Percentiles rank a stretch among this genome's conserved stretches.
These are phyloP conservation scores for Bremia lactucae DNA, from an alignment of 352 stramenopile genomes.

Conservation along the genomic window DNA sequence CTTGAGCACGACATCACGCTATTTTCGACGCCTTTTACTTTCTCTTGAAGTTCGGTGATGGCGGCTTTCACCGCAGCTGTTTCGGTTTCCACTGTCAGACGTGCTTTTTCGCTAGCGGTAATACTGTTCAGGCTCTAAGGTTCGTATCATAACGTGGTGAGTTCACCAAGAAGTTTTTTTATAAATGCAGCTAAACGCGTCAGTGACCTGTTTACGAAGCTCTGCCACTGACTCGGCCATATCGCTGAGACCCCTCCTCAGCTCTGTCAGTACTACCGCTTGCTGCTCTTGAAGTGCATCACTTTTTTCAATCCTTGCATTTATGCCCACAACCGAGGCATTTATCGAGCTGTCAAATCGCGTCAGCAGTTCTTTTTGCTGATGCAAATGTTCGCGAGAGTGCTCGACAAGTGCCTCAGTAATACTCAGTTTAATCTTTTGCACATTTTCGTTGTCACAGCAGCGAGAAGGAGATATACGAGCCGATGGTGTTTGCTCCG, in stretches of 20 bases:
- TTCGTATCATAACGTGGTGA: constrained; percentile 2
- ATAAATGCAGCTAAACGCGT: background rate
- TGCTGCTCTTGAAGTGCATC: constrained; percentile 7
- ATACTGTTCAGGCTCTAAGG: constrained; percentile 11
- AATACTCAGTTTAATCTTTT: constrained; percentile 7
- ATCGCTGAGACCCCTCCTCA: constrained; percentile 8
- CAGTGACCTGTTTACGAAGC: constrained; percentile 23
- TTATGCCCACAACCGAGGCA: constrained; percentile 14
- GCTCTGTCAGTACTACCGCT: constrained; percentile 1
- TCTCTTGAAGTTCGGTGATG: constrained; percentile 12
- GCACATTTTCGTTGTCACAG: constrained; percentile 6
- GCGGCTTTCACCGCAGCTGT: constrained; percentile 10
- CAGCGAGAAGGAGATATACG: background rate
- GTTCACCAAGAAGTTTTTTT: constrained; percentile 1
- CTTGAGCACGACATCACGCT: constrained; percentile 15
- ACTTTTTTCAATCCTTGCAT: constrained; percentile 2
- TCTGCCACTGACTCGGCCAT: constrained; percentile 13
- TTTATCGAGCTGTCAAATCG: constrained; percentile 12
- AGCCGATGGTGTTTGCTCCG: constrained; percentile 1
- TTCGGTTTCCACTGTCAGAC: constrained; percentile 6
- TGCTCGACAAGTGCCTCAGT: constrained; percentile 10
- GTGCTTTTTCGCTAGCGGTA: constrained; percentile 6
- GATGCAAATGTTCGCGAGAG: constrained; percentile 9
- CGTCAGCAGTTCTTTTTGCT: constrained; percentile 10
- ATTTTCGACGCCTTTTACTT: constrained; percentile 12